Evolutionary conservation across 2,329 filamentous ascomycete genomes (phyloP).

Genomic region (Nemania abortiva): DNA sequence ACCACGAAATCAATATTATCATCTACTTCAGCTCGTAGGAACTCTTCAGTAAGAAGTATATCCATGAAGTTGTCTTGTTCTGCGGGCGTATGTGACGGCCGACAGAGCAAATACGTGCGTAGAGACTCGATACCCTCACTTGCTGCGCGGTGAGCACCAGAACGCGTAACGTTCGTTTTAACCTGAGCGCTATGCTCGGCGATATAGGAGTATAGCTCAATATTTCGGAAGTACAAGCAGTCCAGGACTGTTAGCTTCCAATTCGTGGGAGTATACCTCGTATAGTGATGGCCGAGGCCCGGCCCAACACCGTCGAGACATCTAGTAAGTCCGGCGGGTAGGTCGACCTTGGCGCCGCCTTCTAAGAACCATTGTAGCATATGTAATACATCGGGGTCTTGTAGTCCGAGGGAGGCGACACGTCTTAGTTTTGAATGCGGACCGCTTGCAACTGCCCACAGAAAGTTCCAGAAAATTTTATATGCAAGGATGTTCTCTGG

Average conservation of each 20-base stretch:
- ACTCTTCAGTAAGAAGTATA: not conserved
- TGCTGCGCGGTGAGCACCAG: slow-evolving; percentile 3
- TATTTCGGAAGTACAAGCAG: not conserved
- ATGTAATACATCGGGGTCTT: not conserved
- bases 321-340: not conserved
- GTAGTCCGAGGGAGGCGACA: not conserved
- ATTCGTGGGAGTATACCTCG: not conserved
- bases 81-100: not conserved
- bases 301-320: too few species aligned
- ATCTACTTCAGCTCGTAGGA: too few species aligned
- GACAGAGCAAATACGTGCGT: slow-evolving; percentile 4
- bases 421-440: not conserved
- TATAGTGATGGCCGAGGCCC: not conserved
- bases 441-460: not conserved
- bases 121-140: not conserved
- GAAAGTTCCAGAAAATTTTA: not conserved
- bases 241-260: slow-evolving; percentile 5
- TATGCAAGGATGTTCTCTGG: not conserved
- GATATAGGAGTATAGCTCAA: not conserved
- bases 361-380: slow-evolving; percentile 19
- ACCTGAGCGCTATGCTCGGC: not conserved
- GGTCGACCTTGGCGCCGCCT: not conserved
- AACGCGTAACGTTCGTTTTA: not conserved
- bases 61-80: not conserved
- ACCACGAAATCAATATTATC: not conserved